Percentiles rank a stretch among this genome's conserved stretches.
Conservation (phyloP, 768 basidiomycete species). For the Tulasnella sp. region DNA sequence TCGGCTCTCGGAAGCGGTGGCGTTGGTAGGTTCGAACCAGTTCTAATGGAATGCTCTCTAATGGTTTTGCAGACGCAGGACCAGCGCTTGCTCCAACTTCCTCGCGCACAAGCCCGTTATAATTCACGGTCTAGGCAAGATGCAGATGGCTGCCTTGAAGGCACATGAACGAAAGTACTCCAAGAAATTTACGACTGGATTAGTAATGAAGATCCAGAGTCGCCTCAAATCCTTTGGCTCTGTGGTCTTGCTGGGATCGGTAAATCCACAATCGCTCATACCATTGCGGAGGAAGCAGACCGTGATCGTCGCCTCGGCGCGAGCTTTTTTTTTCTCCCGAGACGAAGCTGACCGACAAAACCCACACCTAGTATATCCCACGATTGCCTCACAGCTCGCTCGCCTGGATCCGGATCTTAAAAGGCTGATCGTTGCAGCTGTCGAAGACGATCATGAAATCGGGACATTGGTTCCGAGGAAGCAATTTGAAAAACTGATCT, state of each 20-base stretch:
- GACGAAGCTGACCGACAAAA: constrained; percentile 31
- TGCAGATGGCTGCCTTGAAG: background rate
- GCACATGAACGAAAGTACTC: background rate
- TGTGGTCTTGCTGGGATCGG: constrained; percentile 41
- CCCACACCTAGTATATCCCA: constrained; percentile 36
- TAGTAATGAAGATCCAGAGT: background rate
- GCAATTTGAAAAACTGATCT: constrained; percentile 32
- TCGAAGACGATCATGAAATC: constrained; percentile 19
- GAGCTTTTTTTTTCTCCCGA: constrained; percentile 40
- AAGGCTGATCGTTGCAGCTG: constrained; percentile 11
- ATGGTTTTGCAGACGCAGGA: too few relatives aligned
- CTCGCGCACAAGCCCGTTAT: background rate
- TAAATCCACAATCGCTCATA: constrained; percentile 44
- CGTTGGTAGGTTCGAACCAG: too few relatives aligned
- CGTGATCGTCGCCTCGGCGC: constrained; percentile 37
- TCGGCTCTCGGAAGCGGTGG: too few relatives aligned
- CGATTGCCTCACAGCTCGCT: constrained; percentile 39
- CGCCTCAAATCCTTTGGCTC: constrained; percentile 36
- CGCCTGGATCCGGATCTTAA: constrained; percentile 24
- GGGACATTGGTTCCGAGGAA: constrained; percentile 29
- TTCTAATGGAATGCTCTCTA: too few relatives aligned
- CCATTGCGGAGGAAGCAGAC: constrained; percentile 36
- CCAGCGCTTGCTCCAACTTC: background rate
- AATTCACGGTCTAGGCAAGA: background rate
- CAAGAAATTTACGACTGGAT: background rate